These are phyloP conservation scores for Pseudogymnoascus destructans DNA, from an alignment of 2,329 filamentous ascomycete species.

Conservation along the genomic window DNA sequence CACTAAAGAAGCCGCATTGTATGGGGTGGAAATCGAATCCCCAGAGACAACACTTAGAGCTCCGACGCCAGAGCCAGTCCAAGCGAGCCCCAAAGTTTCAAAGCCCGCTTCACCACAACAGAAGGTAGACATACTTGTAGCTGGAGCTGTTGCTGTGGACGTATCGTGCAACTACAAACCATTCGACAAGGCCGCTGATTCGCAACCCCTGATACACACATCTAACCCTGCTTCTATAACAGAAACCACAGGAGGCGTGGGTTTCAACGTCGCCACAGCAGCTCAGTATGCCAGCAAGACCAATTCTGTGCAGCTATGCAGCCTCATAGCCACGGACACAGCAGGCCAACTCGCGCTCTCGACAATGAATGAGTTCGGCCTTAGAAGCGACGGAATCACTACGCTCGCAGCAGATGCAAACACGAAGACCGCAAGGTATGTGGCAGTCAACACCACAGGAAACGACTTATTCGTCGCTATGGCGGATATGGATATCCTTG, in stretches of 20 bases:
- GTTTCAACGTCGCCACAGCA: conserved; percentile 79
- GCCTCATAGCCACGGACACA: conserved; percentile 65
- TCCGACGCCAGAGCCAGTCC: not conserved
- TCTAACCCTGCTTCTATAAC: conserved; percentile 50
- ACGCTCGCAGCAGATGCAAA: conserved; percentile 21
- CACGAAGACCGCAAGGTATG: conserved; percentile 75
- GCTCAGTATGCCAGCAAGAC: conserved; percentile 53
- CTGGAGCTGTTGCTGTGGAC: conserved; percentile 82
- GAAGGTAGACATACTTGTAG: conserved; percentile 60
- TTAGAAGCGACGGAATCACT: conserved; percentile 48
- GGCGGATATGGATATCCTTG: conserved; percentile 66
- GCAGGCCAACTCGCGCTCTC: conserved; percentile 62
- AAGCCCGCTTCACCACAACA: not conserved
- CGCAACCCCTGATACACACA: conserved; percentile 21
- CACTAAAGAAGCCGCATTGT: conserved; percentile 1
- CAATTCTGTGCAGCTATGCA: conserved; percentile 59
- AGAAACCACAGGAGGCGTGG: conserved; percentile 81
- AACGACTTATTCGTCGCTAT: conserved; percentile 84
- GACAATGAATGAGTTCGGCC: conserved; percentile 48
- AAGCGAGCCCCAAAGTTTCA: not conserved
- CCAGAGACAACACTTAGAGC: not conserved
- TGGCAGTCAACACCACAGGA: conserved; percentile 72
- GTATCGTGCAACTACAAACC: conserved; percentile 62
- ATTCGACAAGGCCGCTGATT: conserved; percentile 17
- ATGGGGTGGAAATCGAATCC: not conserved